Evolutionary conservation across 2,329 filamentous ascomycete genomes (phyloP).

Genomic region (Capronia epimyces): DNA sequence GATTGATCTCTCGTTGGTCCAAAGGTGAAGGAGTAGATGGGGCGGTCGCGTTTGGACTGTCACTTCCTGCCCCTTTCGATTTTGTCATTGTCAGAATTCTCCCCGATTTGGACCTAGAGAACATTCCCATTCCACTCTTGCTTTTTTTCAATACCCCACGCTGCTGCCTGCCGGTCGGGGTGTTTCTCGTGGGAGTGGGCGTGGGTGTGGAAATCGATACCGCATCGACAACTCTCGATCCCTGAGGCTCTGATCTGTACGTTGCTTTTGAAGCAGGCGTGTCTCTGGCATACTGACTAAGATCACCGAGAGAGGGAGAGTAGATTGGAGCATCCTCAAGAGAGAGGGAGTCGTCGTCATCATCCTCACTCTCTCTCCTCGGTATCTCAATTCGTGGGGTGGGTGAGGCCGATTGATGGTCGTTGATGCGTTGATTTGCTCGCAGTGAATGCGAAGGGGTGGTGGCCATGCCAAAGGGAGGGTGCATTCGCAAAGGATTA

Average conservation of each 20-base stretch:
- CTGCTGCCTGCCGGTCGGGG: background rate
- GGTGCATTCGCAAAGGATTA: conserved; percentile 26
- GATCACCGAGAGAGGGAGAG: conserved; percentile 26
- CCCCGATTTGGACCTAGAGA: conserved; percentile 12
- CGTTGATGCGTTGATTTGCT: background rate
- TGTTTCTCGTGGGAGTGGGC: conserved; percentile 7
- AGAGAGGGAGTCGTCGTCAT: conserved; percentile 15
- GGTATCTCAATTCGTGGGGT: background rate
- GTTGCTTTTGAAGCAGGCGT: conserved; percentile 15
- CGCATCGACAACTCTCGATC: background rate
- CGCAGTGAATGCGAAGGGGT: conserved; percentile 5
- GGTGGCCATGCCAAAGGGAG: conserved; percentile 17
- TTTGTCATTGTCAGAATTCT: background rate
- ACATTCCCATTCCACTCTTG: conserved; percentile 18
- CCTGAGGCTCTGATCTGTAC: background rate
- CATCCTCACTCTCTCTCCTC: conserved; percentile 4
- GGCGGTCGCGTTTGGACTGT: background rate
- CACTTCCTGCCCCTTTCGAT: background rate
- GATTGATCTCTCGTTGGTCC: conserved; percentile 8
- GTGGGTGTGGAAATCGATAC: no score
- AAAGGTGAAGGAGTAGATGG: conserved; percentile 4
- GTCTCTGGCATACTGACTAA: conserved; percentile 25
- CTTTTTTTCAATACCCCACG: conserved; percentile 18
- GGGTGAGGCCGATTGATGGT: background rate
- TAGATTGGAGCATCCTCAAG: conserved; percentile 27